These are phyloP conservation scores for Diaporthe citri DNA, from an alignment of 2,329 filamentous ascomycete genomes.

Conservation along the genomic window DNA sequence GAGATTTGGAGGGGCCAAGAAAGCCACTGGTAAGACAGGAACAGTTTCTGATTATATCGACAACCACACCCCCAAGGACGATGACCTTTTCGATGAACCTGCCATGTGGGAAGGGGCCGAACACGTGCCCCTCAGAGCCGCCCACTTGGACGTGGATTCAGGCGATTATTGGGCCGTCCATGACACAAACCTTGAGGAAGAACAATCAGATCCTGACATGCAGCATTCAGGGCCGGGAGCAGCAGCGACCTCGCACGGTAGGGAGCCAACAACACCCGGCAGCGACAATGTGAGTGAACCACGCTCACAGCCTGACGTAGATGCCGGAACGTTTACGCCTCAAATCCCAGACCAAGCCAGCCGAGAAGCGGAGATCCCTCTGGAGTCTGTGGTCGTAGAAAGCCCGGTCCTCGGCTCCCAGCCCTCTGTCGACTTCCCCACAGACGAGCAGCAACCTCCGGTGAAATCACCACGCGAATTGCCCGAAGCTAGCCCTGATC, in stretches of 20 bases:
- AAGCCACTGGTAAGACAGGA: slow-evolving; percentile 53
- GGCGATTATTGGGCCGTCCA: slow-evolving; percentile 43
- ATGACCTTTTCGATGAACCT: slow-evolving; percentile 60
- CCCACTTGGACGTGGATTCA: slow-evolving; percentile 45
- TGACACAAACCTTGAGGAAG: slow-evolving; percentile 27
- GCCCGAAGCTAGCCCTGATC: not conserved
- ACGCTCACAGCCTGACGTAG: slow-evolving; percentile 40
- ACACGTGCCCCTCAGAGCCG: slow-evolving; percentile 49
- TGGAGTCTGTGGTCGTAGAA: slow-evolving; percentile 43
- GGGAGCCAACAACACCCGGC: slow-evolving; percentile 36
- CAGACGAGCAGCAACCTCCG: not conserved
- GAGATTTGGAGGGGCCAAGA: slow-evolving; percentile 51
- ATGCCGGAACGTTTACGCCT: slow-evolving; percentile 39
- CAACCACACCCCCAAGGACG: slow-evolving; percentile 53
- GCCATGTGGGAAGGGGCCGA: slow-evolving; percentile 59
- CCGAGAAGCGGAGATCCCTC: slow-evolving; percentile 33
- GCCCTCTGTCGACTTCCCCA: slow-evolving; percentile 43
- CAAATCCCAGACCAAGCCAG: slow-evolving; percentile 41
- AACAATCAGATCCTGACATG: slow-evolving; percentile 35
- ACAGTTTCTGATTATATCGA: slow-evolving; percentile 55
- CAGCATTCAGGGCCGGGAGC: slow-evolving; percentile 34
- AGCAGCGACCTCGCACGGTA: slow-evolving; percentile 34
- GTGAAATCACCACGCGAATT: not conserved
- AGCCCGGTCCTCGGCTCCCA: slow-evolving; percentile 49
- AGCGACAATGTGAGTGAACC: slow-evolving; percentile 42